These are phyloP conservation scores for Coemansia sp. DNA, from an alignment of 192 early-diverging fungal species.

Conservation along the genomic window DNA sequence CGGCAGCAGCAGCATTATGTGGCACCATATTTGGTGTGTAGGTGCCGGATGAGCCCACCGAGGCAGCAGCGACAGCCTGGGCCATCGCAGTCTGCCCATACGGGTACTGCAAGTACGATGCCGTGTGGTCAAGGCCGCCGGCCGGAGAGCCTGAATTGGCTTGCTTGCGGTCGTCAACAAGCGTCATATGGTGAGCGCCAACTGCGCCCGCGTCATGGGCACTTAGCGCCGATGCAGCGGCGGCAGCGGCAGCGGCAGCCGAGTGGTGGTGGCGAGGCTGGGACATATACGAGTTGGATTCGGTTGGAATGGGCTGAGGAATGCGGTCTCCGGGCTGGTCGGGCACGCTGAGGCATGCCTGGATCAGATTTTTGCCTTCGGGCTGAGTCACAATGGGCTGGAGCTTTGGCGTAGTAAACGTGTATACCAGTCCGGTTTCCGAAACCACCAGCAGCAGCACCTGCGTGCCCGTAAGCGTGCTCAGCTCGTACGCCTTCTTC, in stretches of 20 bases:
- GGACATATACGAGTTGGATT: constrained; percentile 53
- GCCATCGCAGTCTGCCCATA: constrained; percentile 43
- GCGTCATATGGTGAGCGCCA: not conserved
- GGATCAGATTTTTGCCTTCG: constrained; percentile 91
- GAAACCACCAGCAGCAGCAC: constrained; percentile 89
- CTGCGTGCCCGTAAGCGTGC: constrained; percentile 91
- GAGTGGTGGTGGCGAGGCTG: constrained; percentile 39
- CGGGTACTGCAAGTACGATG: constrained; percentile 35
- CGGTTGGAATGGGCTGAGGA: constrained; percentile 42
- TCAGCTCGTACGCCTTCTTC: constrained; percentile 97
- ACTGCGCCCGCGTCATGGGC: constrained; percentile 12
- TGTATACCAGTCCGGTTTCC: constrained; percentile 93
- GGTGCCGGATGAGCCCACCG: constrained; percentile 20
- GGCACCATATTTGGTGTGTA: constrained; percentile 24
- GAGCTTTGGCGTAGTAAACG: constrained; percentile 90
- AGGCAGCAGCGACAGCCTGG: constrained; percentile 36
- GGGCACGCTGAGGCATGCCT: constrained; percentile 86
- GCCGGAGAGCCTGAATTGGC: constrained; percentile 16
- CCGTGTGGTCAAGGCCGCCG: constrained; percentile 12
- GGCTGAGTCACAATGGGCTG: constrained; percentile 89
- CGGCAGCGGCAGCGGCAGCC: constrained; percentile 23
- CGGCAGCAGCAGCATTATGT: constrained; percentile 19
- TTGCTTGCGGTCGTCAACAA: constrained; percentile 44
- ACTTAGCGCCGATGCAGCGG: constrained; percentile 20
- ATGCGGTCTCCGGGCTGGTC: constrained; percentile 58